Evolutionary conservation across 768 basidiomycete genomes (phyloP).

Genomic region (Trametes cubensis): DNA sequence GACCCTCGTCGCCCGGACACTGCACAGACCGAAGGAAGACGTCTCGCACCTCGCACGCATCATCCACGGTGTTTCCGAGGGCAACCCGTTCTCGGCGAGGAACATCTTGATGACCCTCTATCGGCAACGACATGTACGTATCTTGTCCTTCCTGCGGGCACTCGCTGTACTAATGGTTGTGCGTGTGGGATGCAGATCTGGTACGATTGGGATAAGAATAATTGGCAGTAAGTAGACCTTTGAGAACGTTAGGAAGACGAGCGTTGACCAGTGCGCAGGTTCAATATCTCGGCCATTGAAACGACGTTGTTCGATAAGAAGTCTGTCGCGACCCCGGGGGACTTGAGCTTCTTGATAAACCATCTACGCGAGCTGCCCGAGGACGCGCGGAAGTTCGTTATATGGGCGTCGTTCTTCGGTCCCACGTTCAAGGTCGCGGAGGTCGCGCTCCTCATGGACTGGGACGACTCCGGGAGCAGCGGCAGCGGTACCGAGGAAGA

Average conservation of each 20-base stretch:
- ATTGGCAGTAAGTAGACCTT: conserved; percentile 57
- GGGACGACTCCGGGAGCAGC: conserved; percentile 61
- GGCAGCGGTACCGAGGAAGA: conserved; percentile 53
- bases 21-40: conserved; percentile 62
- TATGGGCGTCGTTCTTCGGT: conserved; percentile 76
- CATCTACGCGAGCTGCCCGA: conserved; percentile 63
- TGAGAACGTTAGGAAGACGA: not conserved
- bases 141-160: not conserved
- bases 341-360: conserved; percentile 60
- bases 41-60: conserved; percentile 56
- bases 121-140: conserved; percentile 60
- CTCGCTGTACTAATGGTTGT: not conserved
- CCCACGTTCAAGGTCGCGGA: conserved; percentile 79
- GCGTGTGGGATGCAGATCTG: conserved; percentile 47
- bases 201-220: conserved; percentile 66
- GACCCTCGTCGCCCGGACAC: conserved; percentile 60
- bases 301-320: conserved; percentile 53
- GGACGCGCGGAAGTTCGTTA: conserved; percentile 66
- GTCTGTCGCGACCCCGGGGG: conserved; percentile 57
- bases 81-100: conserved; percentile 71
- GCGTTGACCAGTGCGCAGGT: conserved; percentile 38
- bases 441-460: conserved; percentile 72
- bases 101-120: conserved; percentile 66
- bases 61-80: conserved; percentile 58
- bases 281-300: conserved; percentile 60